Base-by-base conservation (phyloP, 2,329 filamentous ascomycete genomes). In the Thielaviopsis punctulata region DNA sequence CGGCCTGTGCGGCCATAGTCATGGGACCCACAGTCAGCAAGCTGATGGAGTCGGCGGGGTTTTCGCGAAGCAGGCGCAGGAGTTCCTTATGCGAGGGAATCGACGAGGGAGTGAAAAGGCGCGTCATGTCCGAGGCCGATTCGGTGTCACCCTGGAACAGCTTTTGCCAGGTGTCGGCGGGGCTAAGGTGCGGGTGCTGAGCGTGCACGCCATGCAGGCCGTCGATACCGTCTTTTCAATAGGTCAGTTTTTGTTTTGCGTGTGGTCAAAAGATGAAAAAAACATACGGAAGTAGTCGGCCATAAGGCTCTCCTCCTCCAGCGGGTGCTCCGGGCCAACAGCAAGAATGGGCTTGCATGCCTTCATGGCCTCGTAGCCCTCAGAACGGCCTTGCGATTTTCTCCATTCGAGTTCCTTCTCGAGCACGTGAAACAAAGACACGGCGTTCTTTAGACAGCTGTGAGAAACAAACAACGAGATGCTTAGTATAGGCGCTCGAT, bases 1-100 rank as follows among this genome's bases (percentile, higher is more conserved):
- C 89, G 2, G 92, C 92, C 23, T 94, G 67, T 1, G 92, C 92
- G 25, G 95, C 69, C 63, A 95, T 98, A n/a, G 92, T 96, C 59
- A 96, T 70, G 1, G 92, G 92, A 0, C 92, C 92, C 48, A 96
- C 74, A 22, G 86, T 86, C 36, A 95, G 79, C 62, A 98, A 85
- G n/a, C 84, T 89, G 59, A 98, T 80, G 1, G 85, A 92, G 62
- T 88, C 80, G 4, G 75, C 74, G 7, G 89, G 86, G 61, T 92
- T 88, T 60, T 92, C 84, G 52, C 74, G 75, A 19, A 98, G 75
- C 47, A 95, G 72, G 23, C 84, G 80, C n/a, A 98, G 76, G 49
- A 98, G 96, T 66, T 95, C 88, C 64, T 84, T 76, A 65, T 94
- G 82, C 0, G 89, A 80, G 1, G 79, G 79, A 4, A 70, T 68